Conservation (phyloP, 352 stramenopile genomes). For the Hyphochytrium catenoides region DNA sequence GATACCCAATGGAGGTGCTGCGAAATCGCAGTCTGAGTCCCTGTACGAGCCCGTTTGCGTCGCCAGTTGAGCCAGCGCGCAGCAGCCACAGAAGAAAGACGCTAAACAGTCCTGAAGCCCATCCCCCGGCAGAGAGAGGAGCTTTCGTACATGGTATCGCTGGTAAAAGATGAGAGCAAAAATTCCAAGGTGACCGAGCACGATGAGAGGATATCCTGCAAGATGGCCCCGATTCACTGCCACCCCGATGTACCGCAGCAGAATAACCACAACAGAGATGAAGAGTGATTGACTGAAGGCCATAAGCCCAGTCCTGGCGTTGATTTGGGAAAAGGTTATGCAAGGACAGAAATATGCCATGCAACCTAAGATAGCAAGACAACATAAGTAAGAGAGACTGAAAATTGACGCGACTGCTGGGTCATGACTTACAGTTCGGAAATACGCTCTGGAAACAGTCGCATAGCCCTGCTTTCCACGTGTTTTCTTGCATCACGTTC, state of each 20-base stretch:
- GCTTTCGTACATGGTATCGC: constrained; percentile 22
- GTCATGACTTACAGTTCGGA: too few species aligned
- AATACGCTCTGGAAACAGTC: too few species aligned
- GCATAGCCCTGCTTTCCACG: too few species aligned
- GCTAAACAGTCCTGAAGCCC: constrained; percentile 15
- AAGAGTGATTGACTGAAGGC: too few species aligned
- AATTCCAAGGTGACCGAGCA: constrained; percentile 14
- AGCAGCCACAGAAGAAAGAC: constrained; percentile 18
- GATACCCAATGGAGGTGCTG: too few species aligned
- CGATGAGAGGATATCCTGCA: constrained; percentile 12
- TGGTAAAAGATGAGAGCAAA: constrained; percentile 17
- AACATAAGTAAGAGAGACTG: too few species aligned
- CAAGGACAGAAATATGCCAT: too few species aligned
- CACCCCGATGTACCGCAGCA: constrained; percentile 15
- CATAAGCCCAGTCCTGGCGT: too few species aligned
- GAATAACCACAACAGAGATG: constrained; percentile 12
- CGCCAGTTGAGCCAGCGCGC: constrained; percentile 23
- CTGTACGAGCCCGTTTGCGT: constrained; percentile 20
- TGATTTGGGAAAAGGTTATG: too few species aligned
- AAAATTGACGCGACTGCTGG: too few species aligned
- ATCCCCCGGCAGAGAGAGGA: constrained; percentile 23
- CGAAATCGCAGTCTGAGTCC: constrained; percentile 10
- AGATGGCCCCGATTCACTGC: constrained; percentile 11
- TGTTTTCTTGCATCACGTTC: too few species aligned
- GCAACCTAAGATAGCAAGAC: too few species aligned